Base-by-base conservation (phyloP, 129 eudicot species). In the Helianthus tuberosus region DNA sequence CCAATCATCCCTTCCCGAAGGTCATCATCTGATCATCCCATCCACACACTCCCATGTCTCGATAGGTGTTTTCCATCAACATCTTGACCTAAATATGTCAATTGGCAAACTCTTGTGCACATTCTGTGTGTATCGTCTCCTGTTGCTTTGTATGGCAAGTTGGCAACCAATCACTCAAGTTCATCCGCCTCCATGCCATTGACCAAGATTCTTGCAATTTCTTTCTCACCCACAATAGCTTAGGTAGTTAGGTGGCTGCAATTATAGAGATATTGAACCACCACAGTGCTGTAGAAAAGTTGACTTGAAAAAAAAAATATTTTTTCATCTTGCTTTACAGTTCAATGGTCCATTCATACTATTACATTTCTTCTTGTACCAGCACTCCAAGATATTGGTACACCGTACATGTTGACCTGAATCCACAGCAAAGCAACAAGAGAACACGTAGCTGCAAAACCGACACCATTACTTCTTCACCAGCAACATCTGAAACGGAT, bases 341-440 rank as follows among this genome's bases (percentile, higher is more conserved):
- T 97, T 88, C 98, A 85, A 79, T 94, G 98, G 80, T 94, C 98
- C 98, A 94, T 94, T 97, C 98, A 94, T 53, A 90, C 97, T 58
- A 94, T 90, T 7, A 94, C 83, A 80, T 94, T 94, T 88, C 98
- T 88, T 74, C 98, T 86, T 23, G 97, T 59, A 81, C 90, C 98
- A 71, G 93, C 89, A 77, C 96, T 90, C 96, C 86, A 88, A 59
- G 98, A 94, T 79, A 94, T 96, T 71, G 98, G 55, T n/a, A 20
- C 0, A 0, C 0, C 23, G 23, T 20, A 94, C 98, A 36, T 97
- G 98, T 77, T 89, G 84, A 57, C 96, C 98, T 35, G 92, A 77
- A 86, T 88, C 97, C 64, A 94, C 86, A 77, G 98, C 98, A 86
- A 94, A 77, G 98, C 98, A 86, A 94, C 98, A 58, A 91, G 97